Conservation (phyloP, 1,284 basidiomycete genomes). For the Boletellus sp. region DNA sequence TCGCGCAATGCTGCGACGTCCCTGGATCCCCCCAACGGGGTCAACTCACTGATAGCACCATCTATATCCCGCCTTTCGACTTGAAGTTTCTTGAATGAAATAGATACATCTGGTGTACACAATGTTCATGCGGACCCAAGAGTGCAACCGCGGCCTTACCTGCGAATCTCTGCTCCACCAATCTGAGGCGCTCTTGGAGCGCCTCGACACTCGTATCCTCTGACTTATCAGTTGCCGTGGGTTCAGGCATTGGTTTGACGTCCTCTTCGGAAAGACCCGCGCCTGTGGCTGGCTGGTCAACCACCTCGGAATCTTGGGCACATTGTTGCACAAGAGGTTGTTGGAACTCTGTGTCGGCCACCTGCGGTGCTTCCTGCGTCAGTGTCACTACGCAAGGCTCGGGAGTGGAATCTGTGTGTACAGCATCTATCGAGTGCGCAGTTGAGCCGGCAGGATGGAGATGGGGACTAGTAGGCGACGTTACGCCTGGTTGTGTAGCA, state of each 20-base stretch:
- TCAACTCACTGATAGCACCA: conserved; percentile 65
- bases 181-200: conserved; percentile 59
- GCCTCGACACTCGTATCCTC: conserved; percentile 45
- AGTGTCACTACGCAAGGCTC: neutral
- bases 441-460: neutral
- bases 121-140: conserved; percentile 1
- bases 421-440: neutral
- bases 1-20: conserved; percentile 70
- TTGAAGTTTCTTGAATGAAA: conserved; percentile 71
- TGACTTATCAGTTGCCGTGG: conserved; percentile 8
- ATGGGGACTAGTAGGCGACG: neutral
- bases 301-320: conserved; percentile 1
- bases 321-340: neutral
- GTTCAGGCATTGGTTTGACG: neutral
- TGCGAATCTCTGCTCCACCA: conserved; percentile 69
- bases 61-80: conserved; percentile 72
- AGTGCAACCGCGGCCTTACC: conserved; percentile 40
- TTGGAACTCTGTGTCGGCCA: neutral
- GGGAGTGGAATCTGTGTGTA: neutral
- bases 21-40: conserved; percentile 64
- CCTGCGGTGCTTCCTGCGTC: neutral
- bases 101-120: conserved; percentile 58
- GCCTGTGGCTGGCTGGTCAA: neutral
- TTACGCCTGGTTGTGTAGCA: neutral
- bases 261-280: neutral